Evolutionary conservation across 805 yeast species (phyloP).

Genomic region (Soucietia sequanensis): DNA sequence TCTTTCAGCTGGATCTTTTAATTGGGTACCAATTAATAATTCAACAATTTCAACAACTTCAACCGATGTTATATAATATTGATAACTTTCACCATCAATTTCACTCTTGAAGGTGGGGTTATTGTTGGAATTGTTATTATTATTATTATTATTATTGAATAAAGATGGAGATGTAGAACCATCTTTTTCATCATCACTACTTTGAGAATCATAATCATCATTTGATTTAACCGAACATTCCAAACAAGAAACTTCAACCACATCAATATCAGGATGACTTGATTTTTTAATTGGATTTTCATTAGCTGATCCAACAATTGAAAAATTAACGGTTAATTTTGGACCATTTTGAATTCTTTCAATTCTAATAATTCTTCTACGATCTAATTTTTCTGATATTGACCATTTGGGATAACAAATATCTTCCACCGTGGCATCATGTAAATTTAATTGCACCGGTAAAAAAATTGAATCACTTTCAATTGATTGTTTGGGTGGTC

Average conservation of each 20-base stretch:
- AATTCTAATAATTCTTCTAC: slow-evolving; percentile 56
- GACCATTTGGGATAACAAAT: slow-evolving; percentile 55
- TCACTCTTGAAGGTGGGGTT: slow-evolving; percentile 19
- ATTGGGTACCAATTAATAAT: slow-evolving; percentile 51
- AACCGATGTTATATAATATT: slow-evolving; percentile 60
- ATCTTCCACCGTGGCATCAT: slow-evolving; percentile 46
- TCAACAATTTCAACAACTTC: slow-evolving; percentile 68
- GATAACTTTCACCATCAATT: slow-evolving; percentile 23
- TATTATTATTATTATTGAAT: slow-evolving; percentile 1
- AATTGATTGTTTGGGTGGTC: slow-evolving; percentile 48
- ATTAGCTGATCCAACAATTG: slow-evolving; percentile 50
- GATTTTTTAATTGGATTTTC: slow-evolving; percentile 43
- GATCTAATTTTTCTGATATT: slow-evolving; percentile 43
- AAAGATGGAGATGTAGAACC: slow-evolving; percentile 8
- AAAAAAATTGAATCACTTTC: slow-evolving; percentile 26
- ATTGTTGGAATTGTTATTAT: too few species aligned
- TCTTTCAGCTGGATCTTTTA: slow-evolving; percentile 47
- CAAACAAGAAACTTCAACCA: slow-evolving; percentile 60
- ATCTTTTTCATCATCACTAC: slow-evolving; percentile 22
- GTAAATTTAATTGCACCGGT: slow-evolving; percentile 49
- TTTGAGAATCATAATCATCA: slow-evolving; percentile 27
- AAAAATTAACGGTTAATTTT: slow-evolving; percentile 47
- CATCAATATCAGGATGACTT: slow-evolving; percentile 44
- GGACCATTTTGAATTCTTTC: slow-evolving; percentile 53
- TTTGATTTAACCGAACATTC: slow-evolving; percentile 37